Evolutionary conservation across 2,329 filamentous ascomycete species (phyloP), one percentile per base, ranked within the genome.

Genomic region (Clonostachys rhizophaga): DNA sequence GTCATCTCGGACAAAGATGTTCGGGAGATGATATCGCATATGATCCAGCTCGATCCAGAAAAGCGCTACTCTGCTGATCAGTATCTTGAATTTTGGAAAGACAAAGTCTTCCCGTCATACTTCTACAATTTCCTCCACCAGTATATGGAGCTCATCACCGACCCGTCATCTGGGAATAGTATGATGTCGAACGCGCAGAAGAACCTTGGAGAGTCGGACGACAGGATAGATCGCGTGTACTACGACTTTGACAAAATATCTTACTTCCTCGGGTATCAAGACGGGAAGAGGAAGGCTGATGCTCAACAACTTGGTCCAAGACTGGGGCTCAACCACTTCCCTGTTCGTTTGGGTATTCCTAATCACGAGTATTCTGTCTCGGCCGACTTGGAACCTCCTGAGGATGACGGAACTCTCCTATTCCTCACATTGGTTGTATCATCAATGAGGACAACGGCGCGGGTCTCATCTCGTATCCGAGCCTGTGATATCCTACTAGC

Each of bases 101-200:
- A 81, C 42, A 96, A 92, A 61, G 89, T 92, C 5, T 99, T 99
- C 53, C 95, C 94, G 0, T 83, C 89, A 49, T 99, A 99, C 67
- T 99, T 99, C 59, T 97, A 96, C 73, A 95, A 83, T 61, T 97
- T 99, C 61, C 75, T 99, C 34, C 94, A 99, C 62, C 91, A 96
- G 58, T 96, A 99, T 62, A 96, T 99, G 90, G 89, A 89, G 55
- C 79, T 95, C 47, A 89, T 99, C 52, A 97, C 94, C 5, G 91
- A 97, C 62, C 87, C 91, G 0, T 89, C 87, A 0, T 89, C 89
- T 2, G 90, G 89, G 1, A 85, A 87, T 53, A 84, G 80, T 45
- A 79, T 84, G 11, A 78, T 89, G 40, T 85, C 86, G 10, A 81
- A 86, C 2, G 76, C 81, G 11, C 54, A 58, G 35, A 83, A 80